Base-by-base conservation (phyloP, 176 grass and related monocot genomes). In the Dactylis glomerata region DNA sequence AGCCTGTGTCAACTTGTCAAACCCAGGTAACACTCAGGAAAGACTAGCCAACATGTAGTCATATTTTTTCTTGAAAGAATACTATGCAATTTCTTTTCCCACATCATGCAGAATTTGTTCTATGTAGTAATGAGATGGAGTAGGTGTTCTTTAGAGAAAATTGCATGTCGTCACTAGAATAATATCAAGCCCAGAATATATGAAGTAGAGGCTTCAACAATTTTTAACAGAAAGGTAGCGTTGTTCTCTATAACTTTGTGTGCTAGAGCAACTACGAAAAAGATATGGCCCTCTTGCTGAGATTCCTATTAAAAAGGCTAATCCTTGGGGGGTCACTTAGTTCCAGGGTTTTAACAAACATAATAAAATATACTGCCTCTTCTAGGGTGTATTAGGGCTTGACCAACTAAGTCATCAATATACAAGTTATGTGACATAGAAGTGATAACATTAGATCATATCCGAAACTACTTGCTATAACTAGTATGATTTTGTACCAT, bases 241-340 rank as follows among this genome's bases (percentile, higher is more conserved):
- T 47, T 65, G n/a, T n/a, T 79, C 41, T 80, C 41, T 27, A 66
- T 41, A 80, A 65, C 12, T 47, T 45, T 65, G 78, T 44, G 24
- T n/a, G n/a, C 59, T 65, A 23, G 58, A 80, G 45, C 10, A 66
- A 31, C 41, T 66, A 44, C 1, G 3, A 33, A 47, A 45, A 47
- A 47, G 32, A 33, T 77, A 26, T 77, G 40, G 2, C 27, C 42
- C 14, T 80, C 10, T 64, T n/a, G 27, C 27, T 49, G 5, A 62
- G 31, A 65, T 80, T 49, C 41, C 12, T 65, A 65, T 47, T 47
- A 33, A 47, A 79, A 46, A 80, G 44, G 22, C 11, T 80, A 79
- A 65, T 65, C 58, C 17, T 33, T 47, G 58, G 77, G 19, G 19
- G 26, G 22, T 79, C 26, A 64, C 55, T 62, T 44, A 31, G 17